These are phyloP conservation scores for Leucaena leucocephala DNA, from an alignment of 306 rosid genomes.

Conservation along the genomic window DNA sequence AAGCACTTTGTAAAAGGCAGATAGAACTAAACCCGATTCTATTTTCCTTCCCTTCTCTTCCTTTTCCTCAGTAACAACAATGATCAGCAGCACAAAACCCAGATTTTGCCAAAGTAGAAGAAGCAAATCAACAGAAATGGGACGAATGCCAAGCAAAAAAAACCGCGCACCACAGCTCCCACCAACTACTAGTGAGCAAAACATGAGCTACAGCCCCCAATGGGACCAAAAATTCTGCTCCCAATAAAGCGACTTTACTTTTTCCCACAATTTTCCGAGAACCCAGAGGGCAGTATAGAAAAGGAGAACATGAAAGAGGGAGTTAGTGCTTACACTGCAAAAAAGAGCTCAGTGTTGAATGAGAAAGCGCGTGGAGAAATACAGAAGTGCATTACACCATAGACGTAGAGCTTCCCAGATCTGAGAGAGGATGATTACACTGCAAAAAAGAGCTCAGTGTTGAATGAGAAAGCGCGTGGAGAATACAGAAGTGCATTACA, in stretches of 20 bases:
- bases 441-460: slow-evolving; percentile 20
- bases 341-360: slow-evolving; percentile 14
- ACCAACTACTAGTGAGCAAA: neutral
- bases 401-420: slow-evolving; percentile 3
- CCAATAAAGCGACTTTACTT: slow-evolving; percentile 7
- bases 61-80: neutral
- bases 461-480: neutral
- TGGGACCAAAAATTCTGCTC: slow-evolving; percentile 3
- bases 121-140: neutral
- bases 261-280: slow-evolving; percentile 33
- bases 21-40: slow-evolving; percentile 38
- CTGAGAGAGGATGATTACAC: too few relatives aligned
- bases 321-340: slow-evolving; percentile 34
- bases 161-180: neutral
- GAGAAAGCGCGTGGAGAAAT: neutral
- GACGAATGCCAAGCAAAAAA: neutral
- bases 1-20: slow-evolving; percentile 10
- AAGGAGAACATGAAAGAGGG: slow-evolving; percentile 27
- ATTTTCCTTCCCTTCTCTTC: slow-evolving; percentile 14
- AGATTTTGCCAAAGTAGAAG: neutral
- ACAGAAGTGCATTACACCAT: slow-evolving; percentile 29
- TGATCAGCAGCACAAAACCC: slow-evolving; percentile 5
- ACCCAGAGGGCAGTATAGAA: neutral
- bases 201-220: neutral
- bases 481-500: slow-evolving; percentile 25